Base-by-base conservation (phyloP, 2,329 filamentous ascomycete species). In the Magnaporthiopsis rhizophila region DNA sequence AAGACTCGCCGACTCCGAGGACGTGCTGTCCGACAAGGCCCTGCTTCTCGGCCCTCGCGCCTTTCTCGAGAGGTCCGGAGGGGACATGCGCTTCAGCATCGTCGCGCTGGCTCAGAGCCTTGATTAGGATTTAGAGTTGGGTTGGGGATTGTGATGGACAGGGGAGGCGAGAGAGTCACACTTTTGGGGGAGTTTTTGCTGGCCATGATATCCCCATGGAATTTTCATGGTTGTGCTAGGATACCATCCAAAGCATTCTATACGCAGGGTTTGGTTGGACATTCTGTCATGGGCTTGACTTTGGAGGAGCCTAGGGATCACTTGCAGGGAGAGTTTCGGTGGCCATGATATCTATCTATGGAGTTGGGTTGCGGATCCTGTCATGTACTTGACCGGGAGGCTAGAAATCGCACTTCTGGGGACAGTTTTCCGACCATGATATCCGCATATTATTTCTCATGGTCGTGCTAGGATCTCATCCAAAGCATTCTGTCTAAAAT, bases 1-100 rank as follows among this genome's bases (percentile, higher is more conserved):
- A 0, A 71, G 76, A 58, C 74, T 93, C 63, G 79, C 71, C 0
- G 75, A 76, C 1, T 80, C 81, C 53, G 89, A 92, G 74, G 89
- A 94, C 75, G 86, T 91, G 63, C 74, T 93, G 69, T 92, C 90
- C 73, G 82, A 89, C 65, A 87, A 85, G 74, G 93, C 91, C 11
- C 76, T 97, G 71, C 81, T 87, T 38, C 75, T 92, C 71, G 92
- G 93, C 1, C 80, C 80, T 58, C 71, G 84, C 57, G 82, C 80
- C 74, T 86, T 86, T 68, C 70, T 87, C 62, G 81, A 83, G 74
- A 75, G 82, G 24, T 82, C 34, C 65, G 67, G 81, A 3, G 82
- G 71, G 9, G 84, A 87, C 69, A 72, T 86, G 76, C 77, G 84
- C 65, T 86, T 86, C 69, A 86, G 83, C 66, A 84, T 82, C 64